Evolutionary conservation across 2,329 filamentous ascomycete genomes (phyloP), one percentile per base, ranked within the genome.

Genomic region (Aureobasidium sp.): DNA sequence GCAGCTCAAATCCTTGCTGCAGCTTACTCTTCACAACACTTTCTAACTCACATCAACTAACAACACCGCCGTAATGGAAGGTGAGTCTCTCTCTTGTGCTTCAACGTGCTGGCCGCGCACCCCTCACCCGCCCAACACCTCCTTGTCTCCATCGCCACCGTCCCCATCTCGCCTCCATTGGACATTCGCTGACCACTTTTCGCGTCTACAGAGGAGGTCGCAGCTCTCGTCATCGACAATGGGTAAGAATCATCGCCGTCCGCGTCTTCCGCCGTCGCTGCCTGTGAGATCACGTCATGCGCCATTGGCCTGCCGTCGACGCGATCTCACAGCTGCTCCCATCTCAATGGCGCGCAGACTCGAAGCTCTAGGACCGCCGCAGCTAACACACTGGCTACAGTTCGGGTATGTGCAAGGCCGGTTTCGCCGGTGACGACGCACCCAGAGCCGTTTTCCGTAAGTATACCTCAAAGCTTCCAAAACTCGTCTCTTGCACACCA

Each of bases 221-320:
- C 94, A 81, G 94, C 94, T 82, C 92, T 99, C 90, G 94, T 99
- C 82, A 97, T 99, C 84, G 94, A 99, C 92, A 99, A 99, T 97
- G 94, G 94, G 94, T 99, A 93, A 90, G 92, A 84, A 63, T 63
- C 60, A 36, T 39, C 34, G 51, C 63, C 67, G 63, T 67, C 63
- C 63, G 56, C 63, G 81, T 74, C 71, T 57, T 47, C 51, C 51
- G 60, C 51, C 34, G 59, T 44, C 48, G 41, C 26, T 51, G 41
- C 41, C 27, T 32, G 50, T 24, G 24, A 70, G 70, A 71, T 69
- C 71, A 70, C 64, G 63, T 67, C 70, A 70, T 70, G 72, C 71
- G 66, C 65, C 66, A 68, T 65, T 48, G 57, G 66, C 66, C 63
- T 63, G 51, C 60, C 43, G 61, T 65, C 68, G 65, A 69, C 72